Percentiles rank a stretch among this genome's conserved stretches.
Conservation (phyloP, 2,329 filamentous ascomycete genomes). For the Alternaria angustiovoidea region DNA sequence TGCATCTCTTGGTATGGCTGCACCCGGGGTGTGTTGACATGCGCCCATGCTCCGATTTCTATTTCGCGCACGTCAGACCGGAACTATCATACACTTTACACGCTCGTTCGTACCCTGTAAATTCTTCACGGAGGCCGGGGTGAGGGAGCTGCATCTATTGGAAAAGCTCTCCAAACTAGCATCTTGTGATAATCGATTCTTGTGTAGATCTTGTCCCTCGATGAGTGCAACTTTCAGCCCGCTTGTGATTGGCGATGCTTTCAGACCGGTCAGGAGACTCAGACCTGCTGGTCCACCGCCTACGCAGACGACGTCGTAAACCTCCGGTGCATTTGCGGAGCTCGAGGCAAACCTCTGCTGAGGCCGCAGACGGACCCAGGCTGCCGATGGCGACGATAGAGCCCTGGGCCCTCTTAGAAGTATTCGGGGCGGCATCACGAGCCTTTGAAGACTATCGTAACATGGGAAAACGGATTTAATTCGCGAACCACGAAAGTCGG, state of each 20-base stretch:
- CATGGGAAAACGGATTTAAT: conserved; percentile 29
- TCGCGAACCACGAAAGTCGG: conserved; percentile 14
- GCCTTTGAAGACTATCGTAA: conserved; percentile 21
- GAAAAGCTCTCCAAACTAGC: conserved; percentile 76
- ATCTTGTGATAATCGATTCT: conserved; percentile 70
- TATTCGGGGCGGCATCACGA: conserved; percentile 47
- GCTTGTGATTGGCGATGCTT: conserved; percentile 75
- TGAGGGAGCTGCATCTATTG: conserved; percentile 95
- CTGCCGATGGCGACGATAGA: conserved; percentile 20
- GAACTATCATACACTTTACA: not conserved
- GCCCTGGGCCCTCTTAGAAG: conserved; percentile 27
- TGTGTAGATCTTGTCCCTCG: conserved; percentile 84
- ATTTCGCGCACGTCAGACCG: conserved; percentile 20
- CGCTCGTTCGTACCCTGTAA: conserved; percentile 62
- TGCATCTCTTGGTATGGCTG: conserved; percentile 96
- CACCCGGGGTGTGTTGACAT: conserved; percentile 75
- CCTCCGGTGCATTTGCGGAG: conserved; percentile 63
- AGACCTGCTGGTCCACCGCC: conserved; percentile 90
- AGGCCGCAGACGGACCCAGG: conserved; percentile 25
- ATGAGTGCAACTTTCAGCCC: conserved; percentile 85
- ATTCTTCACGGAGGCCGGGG: conserved; percentile 84
- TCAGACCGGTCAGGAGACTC: conserved; percentile 61
- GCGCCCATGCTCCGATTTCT: conserved; percentile 83
- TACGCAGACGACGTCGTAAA: conserved; percentile 93
- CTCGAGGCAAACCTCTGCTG: conserved; percentile 45